A percentile compares a stretch with the other conserved stretches of the same genome.
These are phyloP conservation scores for Geoglossum glabrum DNA, from an alignment of 495 filamentous ascomycete genomes.

Conservation along the genomic window DNA sequence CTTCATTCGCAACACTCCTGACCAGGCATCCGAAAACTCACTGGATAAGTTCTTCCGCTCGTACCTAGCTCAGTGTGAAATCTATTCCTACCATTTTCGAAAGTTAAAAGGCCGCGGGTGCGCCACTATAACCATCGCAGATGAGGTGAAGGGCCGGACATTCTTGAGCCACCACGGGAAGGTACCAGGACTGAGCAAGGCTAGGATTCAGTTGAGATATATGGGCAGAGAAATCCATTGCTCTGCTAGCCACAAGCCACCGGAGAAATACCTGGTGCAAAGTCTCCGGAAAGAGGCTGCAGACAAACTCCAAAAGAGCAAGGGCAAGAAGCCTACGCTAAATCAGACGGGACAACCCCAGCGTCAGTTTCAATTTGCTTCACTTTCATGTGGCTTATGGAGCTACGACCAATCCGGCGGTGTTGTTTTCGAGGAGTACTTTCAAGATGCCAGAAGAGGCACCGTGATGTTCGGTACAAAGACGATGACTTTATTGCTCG, in stretches of 20 bases:
- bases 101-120: slow-evolving; percentile 16
- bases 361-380: slow-evolving; percentile 14
- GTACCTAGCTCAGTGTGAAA: slow-evolving; percentile 15
- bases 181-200: background rate
- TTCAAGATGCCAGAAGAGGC: slow-evolving; percentile 16
- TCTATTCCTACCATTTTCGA: slow-evolving; percentile 18
- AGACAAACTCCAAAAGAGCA: slow-evolving; percentile 4
- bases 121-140: slow-evolving; percentile 21
- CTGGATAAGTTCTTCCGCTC: slow-evolving; percentile 19
- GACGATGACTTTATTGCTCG: slow-evolving; percentile 10
- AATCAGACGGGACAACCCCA: slow-evolving; percentile 1
- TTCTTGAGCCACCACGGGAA: slow-evolving; percentile 21
- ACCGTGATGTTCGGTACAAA: slow-evolving; percentile 25
- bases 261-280: slow-evolving; percentile 20
- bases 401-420: slow-evolving; percentile 16
- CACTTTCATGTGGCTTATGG: slow-evolving; percentile 30
- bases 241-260: slow-evolving; percentile 20
- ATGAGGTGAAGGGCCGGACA: slow-evolving; percentile 12
- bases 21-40: slow-evolving; percentile 16
- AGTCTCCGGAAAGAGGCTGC: slow-evolving; percentile 21
- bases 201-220: slow-evolving; percentile 18
- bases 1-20: slow-evolving; percentile 20
- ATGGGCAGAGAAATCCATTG: slow-evolving; percentile 22
- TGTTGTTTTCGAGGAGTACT: slow-evolving; percentile 27
- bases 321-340: slow-evolving; percentile 2